phyloP scores from a whole-genome alignment of 177 flowering plant species.

The Tripterygium wilfordii region DNA sequence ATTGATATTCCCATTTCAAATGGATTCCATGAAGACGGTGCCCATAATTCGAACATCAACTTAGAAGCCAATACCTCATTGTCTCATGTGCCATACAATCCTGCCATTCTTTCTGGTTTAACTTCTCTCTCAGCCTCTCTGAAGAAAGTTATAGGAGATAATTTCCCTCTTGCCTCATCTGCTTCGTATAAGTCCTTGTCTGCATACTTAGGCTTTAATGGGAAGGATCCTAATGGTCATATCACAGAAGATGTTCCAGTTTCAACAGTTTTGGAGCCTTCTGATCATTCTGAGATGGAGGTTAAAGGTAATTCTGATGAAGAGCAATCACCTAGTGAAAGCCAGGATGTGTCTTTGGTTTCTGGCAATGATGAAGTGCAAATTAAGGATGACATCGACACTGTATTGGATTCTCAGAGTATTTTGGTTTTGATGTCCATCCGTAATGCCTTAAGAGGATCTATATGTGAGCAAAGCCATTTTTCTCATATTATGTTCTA shows the following conservation, averaged over 20 bases:
- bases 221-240: constrained; percentile 19
- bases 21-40: constrained; percentile 22
- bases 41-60: constrained; percentile 1
- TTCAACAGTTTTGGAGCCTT: constrained; percentile 12
- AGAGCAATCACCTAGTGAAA: constrained; percentile 20
- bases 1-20: constrained; percentile 32
- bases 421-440: constrained; percentile 79
- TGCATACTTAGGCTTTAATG: constrained; percentile 34
- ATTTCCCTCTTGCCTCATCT: constrained; percentile 33
- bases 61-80: constrained; percentile 11
- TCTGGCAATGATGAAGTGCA: constrained; percentile 16
- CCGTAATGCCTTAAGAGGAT: constrained; percentile 51
- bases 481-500: constrained; percentile 88
- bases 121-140: constrained; percentile 53
- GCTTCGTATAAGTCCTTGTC: constrained; percentile 36
- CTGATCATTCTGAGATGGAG: constrained; percentile 18
- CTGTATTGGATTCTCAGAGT: constrained; percentile 60
- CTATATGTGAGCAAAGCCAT: constrained; percentile 64
- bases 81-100: constrained; percentile 40
- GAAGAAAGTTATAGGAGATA: constrained; percentile 42
- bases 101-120: constrained; percentile 40
- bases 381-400: constrained; percentile 32
- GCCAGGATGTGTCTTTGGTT: constrained; percentile 14
- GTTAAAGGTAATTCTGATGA: constrained; percentile 22
- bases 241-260: constrained; percentile 14